Evolutionary conservation across 2,329 filamentous ascomycete species (phyloP), one percentile per base, ranked within the genome.

Genomic region (Stachybotrys chartarum): DNA sequence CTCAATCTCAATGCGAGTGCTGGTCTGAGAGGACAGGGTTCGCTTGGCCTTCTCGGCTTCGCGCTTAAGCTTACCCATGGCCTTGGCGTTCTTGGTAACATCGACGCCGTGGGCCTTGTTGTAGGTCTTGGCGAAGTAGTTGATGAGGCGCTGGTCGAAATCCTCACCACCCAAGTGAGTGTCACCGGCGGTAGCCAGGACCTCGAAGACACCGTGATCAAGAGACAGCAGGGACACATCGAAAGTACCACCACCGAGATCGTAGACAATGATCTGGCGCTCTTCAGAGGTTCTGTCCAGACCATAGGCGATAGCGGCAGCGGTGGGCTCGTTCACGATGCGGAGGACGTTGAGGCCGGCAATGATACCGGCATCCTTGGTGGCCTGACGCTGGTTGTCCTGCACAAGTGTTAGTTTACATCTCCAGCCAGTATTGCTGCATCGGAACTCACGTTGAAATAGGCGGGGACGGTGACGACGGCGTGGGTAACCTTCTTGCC

Each of bases 11-110:
- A 96, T 91, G 66, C 90, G 89, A 64, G 90, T 90, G 63, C 88
- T 91, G 86, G 91, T 92, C 80, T 95, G 91, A 63, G 90, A 94
- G 70, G 90, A 96, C 56, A 99, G 87, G 66, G 92, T 95, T 71
- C 94, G 90, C 89, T 99, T 99, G 78, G 94, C 94, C 86, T 97
- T 97, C 78, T 99, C 94, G 66, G 94, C 93, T 78, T 97, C 94
- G 68, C 94, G 92, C 90, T 97, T 97, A 67, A 99, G 85, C 82
- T 97, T 99, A 79, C 92, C 91, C 92, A 97, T 97, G 64, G 93
- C 88, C 89, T 97, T 97, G 63, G 87, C 78, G 71, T 97, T 91
- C 82, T 95, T 95, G 78, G 86, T 89, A 72, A 97, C 84, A 66
- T 99, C 91, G 64, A 95, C 91, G 66, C 76, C 78, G 82, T 97